A percentile compares a stretch with the other conserved stretches of the same genome.
These are phyloP conservation scores for Rhizoctonia solani DNA, from an alignment of 1,284 basidiomycete species.

Conservation along the genomic window DNA sequence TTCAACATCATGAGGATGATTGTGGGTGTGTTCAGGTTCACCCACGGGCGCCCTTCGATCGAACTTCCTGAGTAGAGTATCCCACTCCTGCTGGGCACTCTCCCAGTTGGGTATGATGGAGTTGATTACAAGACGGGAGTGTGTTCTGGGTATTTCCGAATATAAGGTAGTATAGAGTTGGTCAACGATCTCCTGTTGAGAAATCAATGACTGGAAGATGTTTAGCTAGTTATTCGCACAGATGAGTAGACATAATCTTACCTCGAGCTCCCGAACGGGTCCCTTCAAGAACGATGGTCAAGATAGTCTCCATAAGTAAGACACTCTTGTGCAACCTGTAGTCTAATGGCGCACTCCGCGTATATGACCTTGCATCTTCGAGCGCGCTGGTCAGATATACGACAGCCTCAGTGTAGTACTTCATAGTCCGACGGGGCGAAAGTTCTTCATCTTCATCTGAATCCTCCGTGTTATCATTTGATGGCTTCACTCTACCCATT, in stretches of 20 bases:
- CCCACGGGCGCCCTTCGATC: background rate
- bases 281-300: constrained; percentile 44
- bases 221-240: background rate
- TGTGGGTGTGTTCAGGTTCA: background rate
- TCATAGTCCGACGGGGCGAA: constrained; percentile 2
- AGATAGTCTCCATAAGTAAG: constrained; percentile 48
- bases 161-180: constrained; percentile 19
- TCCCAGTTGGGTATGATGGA: constrained; percentile 20
- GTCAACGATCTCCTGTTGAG: constrained; percentile 9
- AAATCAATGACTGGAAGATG: background rate
- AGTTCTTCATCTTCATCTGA: constrained; percentile 3
- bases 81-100: constrained; percentile 24
- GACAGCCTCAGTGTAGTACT: constrained; percentile 15
- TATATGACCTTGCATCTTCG: constrained; percentile 2
- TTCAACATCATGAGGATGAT: constrained; percentile 8
- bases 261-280: background rate
- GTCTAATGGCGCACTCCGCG: constrained; percentile 11
- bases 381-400: constrained; percentile 18
- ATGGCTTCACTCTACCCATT: background rate
- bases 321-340: constrained; percentile 31
- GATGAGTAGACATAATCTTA: background rate
- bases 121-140: constrained; percentile 12
- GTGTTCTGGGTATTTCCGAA: background rate
- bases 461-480: background rate
- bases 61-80: background rate